Evolutionary conservation across 1,139 yeast genomes (phyloP), one percentile per base, ranked within the genome.

Genomic region (Eremothecium gossypii): DNA sequence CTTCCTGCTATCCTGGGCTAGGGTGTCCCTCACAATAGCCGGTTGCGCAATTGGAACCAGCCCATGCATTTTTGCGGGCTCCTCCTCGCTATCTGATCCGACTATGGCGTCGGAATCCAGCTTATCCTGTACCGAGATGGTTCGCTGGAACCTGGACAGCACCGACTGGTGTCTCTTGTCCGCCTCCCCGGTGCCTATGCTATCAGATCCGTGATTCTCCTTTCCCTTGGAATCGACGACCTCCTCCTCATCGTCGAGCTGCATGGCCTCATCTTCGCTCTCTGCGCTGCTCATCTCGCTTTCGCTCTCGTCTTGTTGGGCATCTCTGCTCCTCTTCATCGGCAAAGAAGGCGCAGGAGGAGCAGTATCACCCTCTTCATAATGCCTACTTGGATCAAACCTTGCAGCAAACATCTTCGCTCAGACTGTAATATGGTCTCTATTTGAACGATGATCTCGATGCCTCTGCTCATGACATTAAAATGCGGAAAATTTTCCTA

Each of bases 11-110:
- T 64, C 65, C 10, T 73, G 55, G 4, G 67, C 58, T 23, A 37
- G 33, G n/a, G 43, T 27, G 36, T 50, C 45, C 36, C 46, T 50
- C 1, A 57, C 58, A 9, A 77, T 65, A 36, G 67, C 77, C 0
- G 93, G 94, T 60, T 86, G 95, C 1, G 96, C 96, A 41, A 89
- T 66, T 9, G 96, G 95, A 3, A 73, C 80, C 38, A 89, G 68
- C 36, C 76, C 80, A 47, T 74, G 76, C 1, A 58, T 63, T n/a
- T 58, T 64, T 9, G 50, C 60, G 4, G 49, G 56, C n/a, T 58
- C 64, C 1, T 48, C 53, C 3, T 49, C 53, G 13, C 42, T 39
- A 6, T 47, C 49, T 14, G 17, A 26, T n/a, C 41, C 36, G 7
- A 41, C 45, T 2, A 36, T 41, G 9, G 46, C 41, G 3, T 41